These are phyloP conservation scores for Eleusine coracana DNA, from an alignment of 176 grass and related monocot species.

Conservation along the genomic window DNA sequence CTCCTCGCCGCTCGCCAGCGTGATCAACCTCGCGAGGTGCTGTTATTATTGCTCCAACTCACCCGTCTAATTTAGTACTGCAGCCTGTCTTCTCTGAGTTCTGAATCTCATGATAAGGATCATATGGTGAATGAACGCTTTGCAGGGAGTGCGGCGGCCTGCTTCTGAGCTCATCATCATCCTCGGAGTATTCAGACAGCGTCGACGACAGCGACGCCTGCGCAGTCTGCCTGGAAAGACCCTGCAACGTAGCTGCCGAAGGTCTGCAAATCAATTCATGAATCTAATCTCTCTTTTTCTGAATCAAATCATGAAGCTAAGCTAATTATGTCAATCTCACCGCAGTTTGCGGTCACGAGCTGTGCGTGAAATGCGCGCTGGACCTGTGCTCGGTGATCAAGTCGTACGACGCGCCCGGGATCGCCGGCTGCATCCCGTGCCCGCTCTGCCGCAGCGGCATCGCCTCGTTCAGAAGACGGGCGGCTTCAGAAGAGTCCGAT, in stretches of 20 bases:
- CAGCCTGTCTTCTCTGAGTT: no score
- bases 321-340: background rate
- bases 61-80: background rate
- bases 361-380: constrained; percentile 80
- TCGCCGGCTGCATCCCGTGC: constrained; percentile 77
- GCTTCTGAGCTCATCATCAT: constrained; percentile 19
- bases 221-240: constrained; percentile 74
- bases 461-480: constrained; percentile 58
- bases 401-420: constrained; percentile 45
- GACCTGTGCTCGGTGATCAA: constrained; percentile 81
- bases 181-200: constrained; percentile 23
- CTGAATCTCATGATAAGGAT: background rate
- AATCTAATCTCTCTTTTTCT: no score
- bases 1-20: constrained; percentile 60
- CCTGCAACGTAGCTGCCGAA: constrained; percentile 81
- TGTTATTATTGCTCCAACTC: background rate
- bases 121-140: background rate
- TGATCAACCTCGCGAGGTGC: constrained; percentile 73
- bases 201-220: constrained; percentile 53
- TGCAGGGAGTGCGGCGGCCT: constrained; percentile 59
- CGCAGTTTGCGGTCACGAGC: constrained; percentile 80
- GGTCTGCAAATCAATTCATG: constrained; percentile 20
- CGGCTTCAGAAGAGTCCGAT: constrained; percentile 1
- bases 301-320: background rate
- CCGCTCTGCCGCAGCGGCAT: constrained; percentile 85